phyloP scores from a whole-genome alignment of 2,329 filamentous ascomycete species.

The Metarhizium anisopliae region DNA sequence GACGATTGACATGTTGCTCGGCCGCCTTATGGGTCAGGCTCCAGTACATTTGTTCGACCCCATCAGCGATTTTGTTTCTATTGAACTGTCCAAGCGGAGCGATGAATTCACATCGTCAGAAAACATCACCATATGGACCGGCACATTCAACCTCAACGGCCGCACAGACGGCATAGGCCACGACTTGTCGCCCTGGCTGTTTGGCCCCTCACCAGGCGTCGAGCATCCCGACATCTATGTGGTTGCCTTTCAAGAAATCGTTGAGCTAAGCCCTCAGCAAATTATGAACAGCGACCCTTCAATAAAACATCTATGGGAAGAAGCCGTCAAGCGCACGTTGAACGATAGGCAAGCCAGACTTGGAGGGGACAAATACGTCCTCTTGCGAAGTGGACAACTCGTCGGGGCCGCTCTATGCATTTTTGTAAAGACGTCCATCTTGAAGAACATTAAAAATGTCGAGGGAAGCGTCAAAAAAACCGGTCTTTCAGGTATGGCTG shows the following conservation, averaged over 20 bases:
- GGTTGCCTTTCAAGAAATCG: constrained; percentile 94
- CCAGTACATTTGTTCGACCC: constrained; percentile 87
- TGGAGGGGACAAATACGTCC: constrained; percentile 71
- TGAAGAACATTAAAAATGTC: constrained; percentile 87
- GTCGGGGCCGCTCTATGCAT: constrained; percentile 90
- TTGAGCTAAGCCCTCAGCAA: constrained; percentile 94
- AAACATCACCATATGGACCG: constrained; percentile 71
- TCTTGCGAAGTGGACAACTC: constrained; percentile 84
- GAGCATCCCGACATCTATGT: constrained; percentile 77
- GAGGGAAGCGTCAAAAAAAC: constrained; percentile 92
- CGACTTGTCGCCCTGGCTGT: constrained; percentile 81
- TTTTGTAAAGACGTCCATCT: constrained; percentile 71
- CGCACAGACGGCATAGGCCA: constrained; percentile 67
- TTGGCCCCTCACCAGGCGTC: constrained; percentile 47
- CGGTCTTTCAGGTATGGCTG: constrained; percentile 92
- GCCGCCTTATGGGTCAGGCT: constrained; percentile 71
- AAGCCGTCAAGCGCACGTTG: constrained; percentile 65
- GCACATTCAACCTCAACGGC: constrained; percentile 93
- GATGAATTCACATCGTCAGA: constrained; percentile 68
- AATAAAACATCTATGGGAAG: constrained; percentile 78
- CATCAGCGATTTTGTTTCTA: constrained; percentile 80
- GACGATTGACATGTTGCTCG: constrained; percentile 88
- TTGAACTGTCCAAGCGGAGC: constrained; percentile 60
- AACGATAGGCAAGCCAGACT: constrained; percentile 60
- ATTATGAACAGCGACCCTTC: constrained; percentile 98